Conservation (phyloP, 148 eudicot species). For the Fagopyrum homotropicum region DNA sequence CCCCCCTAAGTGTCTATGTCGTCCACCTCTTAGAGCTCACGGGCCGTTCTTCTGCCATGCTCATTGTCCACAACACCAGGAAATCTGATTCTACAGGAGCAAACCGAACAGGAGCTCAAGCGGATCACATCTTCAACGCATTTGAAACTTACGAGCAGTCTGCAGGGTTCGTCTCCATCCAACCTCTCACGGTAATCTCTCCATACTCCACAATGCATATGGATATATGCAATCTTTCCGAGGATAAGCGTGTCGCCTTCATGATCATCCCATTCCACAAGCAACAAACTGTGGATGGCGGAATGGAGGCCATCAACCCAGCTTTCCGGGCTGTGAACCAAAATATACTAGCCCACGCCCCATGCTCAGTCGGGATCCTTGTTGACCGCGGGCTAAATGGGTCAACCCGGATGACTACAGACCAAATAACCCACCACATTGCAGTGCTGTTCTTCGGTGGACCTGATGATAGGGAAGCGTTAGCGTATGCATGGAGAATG, state of each 20-base stretch:
- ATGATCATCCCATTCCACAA: conserved; percentile 67
- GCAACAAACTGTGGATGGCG: conserved; percentile 71
- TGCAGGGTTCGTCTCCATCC: conserved; percentile 31
- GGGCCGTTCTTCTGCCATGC: conserved; percentile 77
- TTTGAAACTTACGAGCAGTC: conserved; percentile 60
- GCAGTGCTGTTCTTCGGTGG: conserved; percentile 31
- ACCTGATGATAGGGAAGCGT: conserved; percentile 44
- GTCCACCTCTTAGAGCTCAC: conserved; percentile 47
- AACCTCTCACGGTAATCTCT: conserved; percentile 68
- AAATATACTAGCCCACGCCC: conserved; percentile 53
- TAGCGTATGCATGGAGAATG: conserved; percentile 54
- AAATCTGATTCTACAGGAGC: conserved; percentile 50
- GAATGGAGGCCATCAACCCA: conserved; percentile 56
- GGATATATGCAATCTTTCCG: conserved; percentile 53
- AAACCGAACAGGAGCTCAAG: conserved; percentile 73
- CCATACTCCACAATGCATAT: conserved; percentile 71
- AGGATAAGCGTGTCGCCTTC: conserved; percentile 52
- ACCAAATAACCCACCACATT: conserved; percentile 19
- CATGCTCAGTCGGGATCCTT: conserved; percentile 71
- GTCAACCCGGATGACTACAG: conserved; percentile 20
- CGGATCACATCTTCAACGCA: conserved; percentile 75
- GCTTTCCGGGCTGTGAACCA: conserved; percentile 51
- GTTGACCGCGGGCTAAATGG: conserved; percentile 53
- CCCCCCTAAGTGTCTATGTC: conserved; percentile 46
- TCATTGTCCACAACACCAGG: conserved; percentile 62